These are phyloP conservation scores for Paecilomyces formosus DNA, from an alignment of 2,329 filamentous ascomycete genomes.

Conservation along the genomic window DNA sequence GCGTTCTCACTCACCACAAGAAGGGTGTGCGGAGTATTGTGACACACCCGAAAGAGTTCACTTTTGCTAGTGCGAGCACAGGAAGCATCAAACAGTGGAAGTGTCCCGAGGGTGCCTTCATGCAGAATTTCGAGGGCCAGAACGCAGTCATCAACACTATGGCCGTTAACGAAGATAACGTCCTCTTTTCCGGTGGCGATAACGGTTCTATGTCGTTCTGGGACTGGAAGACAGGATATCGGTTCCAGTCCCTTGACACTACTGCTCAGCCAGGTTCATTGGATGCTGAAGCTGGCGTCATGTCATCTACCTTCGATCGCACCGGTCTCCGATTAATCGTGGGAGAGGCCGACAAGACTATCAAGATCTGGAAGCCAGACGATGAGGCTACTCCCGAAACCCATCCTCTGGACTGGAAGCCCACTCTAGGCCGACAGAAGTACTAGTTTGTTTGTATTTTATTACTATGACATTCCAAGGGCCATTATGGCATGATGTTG, in stretches of 20 bases:
- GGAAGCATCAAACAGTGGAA: slow-evolving; percentile 99
- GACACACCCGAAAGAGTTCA: slow-evolving; percentile 86
- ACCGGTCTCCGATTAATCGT: slow-evolving; percentile 85
- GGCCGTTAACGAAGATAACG: slow-evolving; percentile 87
- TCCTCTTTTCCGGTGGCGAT: slow-evolving; percentile 89
- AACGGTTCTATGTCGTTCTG: slow-evolving; percentile 97
- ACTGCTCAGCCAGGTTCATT: slow-evolving; percentile 89
- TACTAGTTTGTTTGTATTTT: slow-evolving; percentile 42
- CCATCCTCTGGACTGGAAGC: slow-evolving; percentile 89
- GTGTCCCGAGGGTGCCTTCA: slow-evolving; percentile 93
- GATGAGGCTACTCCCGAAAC: slow-evolving; percentile 83
- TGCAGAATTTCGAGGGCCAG: slow-evolving; percentile 98
- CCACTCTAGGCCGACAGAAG: slow-evolving; percentile 68
- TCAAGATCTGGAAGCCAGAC: slow-evolving; percentile 96
- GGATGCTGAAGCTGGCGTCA: slow-evolving; percentile 89
- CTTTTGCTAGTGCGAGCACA: slow-evolving; percentile 86
- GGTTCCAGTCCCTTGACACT: slow-evolving; percentile 83
- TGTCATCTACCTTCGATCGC: slow-evolving; percentile 86
- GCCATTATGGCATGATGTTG: not conserved
- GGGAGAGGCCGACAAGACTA: slow-evolving; percentile 95
- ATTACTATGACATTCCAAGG: slow-evolving; percentile 1
- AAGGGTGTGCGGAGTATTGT: slow-evolving; percentile 85
- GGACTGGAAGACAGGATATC: slow-evolving; percentile 96
- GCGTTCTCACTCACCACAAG: slow-evolving; percentile 95
- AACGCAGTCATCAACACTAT: slow-evolving; percentile 95